Evolutionary conservation across 768 basidiomycete species (phyloP), one percentile per base, ranked within the genome.

Genomic region (Favolaschia claudopus): DNA sequence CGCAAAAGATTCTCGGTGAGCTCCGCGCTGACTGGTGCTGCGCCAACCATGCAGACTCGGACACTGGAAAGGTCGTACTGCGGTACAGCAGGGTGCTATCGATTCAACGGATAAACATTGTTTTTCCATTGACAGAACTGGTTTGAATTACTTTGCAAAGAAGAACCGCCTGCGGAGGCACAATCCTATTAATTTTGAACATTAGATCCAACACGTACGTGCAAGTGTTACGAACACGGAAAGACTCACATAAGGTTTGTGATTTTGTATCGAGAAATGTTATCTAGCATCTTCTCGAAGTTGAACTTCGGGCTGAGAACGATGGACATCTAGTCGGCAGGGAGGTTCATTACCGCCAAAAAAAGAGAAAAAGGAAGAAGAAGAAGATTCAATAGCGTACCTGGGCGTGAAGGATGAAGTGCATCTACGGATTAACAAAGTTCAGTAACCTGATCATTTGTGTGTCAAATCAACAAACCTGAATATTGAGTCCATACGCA

Each of bases 401-500:
- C 22, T 42, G 39, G 12, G 39, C 39, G 39, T 42, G 24, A 22
- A 42, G 12, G 22, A 42, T 42, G 24, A 42, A 42, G 39, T 42
- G 39, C n/a, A 42, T 15, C 39, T 42, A n/a, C n/a, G n/a, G n/a
- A n/a, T n/a, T n/a, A n/a, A n/a, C n/a, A n/a, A n/a, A n/a, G n/a
- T n/a, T n/a, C n/a, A n/a, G n/a, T n/a, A n/a, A n/a, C n/a, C n/a
- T n/a, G n/a, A n/a, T n/a, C n/a, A n/a, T n/a, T n/a, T n/a, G n/a
- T n/a, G n/a, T n/a, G n/a, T 8, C 38, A 20, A 40, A n/a, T 14
- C 43, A 10, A 57, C 74, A 67, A 55, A 78, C 77, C 29, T 64
- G 72, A 15, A 76, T 64, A 7, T 77, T 58, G 1, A 79, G 70
- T 17, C 77, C 77, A 44, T 76, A 78, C 10, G 78, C 75, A 25